Evolutionary conservation across 1,284 basidiomycete genomes (phyloP), one percentile per base, ranked within the genome.

Genomic region (Ganoderma resinaceum): DNA sequence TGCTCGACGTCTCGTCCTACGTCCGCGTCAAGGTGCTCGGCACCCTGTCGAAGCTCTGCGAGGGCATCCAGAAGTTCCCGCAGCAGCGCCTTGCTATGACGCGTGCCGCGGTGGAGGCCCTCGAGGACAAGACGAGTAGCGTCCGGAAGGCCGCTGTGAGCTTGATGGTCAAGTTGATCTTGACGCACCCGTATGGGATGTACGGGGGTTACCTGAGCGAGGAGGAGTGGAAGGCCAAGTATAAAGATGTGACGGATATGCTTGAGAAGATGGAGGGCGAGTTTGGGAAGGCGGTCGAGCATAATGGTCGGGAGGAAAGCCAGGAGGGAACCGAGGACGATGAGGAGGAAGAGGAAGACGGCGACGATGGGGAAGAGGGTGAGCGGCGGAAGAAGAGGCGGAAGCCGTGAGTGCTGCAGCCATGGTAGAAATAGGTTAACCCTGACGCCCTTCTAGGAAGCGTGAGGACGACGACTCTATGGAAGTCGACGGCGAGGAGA

Each of bases 121-220:
- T 99, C 64, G 91, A 96, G 74, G 98, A 99, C 83, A 99, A 99
- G 82, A 91, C 90, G 1, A 91, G 94, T 38, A 91, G 88, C 14
- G 97, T 98, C 16, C 87, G 97, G 73, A 96, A 96, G 79, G 90
- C 89, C 68, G 93, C 96, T 12, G 92, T 95, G 62, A 86, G 88
- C 23, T 83, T 98, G 7, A 82, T 99, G 38, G 89, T 89, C 60
- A 90, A 90, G 76, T 84, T 99, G 31, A 84, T 99, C 53, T 76
- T 89, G 69, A 98, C 96, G 0, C 97, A 99, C 82, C 97, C 97
- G 1, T 99, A 95, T 78, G 93, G 93, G 0, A 87, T 94, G 79
- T 91, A 98, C 75, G 97, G 96, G 0, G 97, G 96, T 0, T 88
- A 90, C 58, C 83, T 99, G 62, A 89, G 90, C 60, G 81, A 90